Base-by-base conservation (phyloP, 192 early-diverging fungal genomes). In the Podila epicladia region DNA sequence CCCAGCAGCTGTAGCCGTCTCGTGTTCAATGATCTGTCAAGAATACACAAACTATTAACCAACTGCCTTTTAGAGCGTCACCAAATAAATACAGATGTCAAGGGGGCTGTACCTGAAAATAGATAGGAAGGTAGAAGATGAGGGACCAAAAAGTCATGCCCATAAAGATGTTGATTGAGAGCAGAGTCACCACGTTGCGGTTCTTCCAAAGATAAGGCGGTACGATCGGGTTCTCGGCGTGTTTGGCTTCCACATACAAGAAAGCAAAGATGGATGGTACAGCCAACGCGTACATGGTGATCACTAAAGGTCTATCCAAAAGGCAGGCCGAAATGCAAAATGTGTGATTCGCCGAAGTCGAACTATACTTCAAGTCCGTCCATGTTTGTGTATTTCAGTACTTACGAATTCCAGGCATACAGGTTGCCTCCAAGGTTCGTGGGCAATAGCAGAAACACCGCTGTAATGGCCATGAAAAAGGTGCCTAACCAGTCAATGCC, bases 111-210 rank as follows among this genome's bases (percentile, higher is more conserved):
- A 97, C 85, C 75, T 95, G 90, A 74, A 95, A 94, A 82, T 90
- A 96, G n/a, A 90, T 82, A 32, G 92, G 90, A n/a, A 93, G 78
- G 83, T 95, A 96, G 64, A 91, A 95, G n/a, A 92, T 88, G 1
- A 91, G 74, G 6, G 84, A 84, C 69, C 86, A 89, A 12, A 89
- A 89, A 1, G 88, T 85, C 22, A 89, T 87, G 12, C 90, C 87
- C 67, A 88, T 88, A 67, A 95, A 92, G 58, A 91, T 71, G 33
- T 90, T 87, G 41, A 85, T 84, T 9, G 87, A 55, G 37, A 94
- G 87, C 13, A 91, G 85, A 32, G 91, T 82, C 9, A 89, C 79
- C 11, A 89, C 88, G 50, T 62, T 91, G 78, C 94, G 91, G 49
- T 88, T 89, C 76, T 87, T 91, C 37, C 89, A 85, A 45, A 91